A percentile compares a stretch with the other conserved stretches of the same genome.
Conservation (phyloP, 2,329 filamentous ascomycete genomes). For the Hypoxylon sp. region DNA sequence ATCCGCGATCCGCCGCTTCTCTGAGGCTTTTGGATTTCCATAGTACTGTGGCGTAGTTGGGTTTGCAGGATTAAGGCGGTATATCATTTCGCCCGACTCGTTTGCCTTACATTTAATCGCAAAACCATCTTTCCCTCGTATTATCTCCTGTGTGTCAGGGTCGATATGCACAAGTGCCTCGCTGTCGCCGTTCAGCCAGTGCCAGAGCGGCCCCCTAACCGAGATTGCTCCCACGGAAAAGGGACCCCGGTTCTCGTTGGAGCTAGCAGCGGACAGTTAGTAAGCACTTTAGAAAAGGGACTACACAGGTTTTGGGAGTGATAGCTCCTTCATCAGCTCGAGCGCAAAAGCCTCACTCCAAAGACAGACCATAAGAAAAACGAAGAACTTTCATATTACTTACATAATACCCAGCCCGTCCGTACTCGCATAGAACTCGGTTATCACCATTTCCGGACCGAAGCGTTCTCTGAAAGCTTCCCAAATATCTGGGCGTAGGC, state of each 20-base stretch:
- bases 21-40: constrained; percentile 69
- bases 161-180: constrained; percentile 78
- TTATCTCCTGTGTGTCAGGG: constrained; percentile 74
- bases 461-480: constrained; percentile 72
- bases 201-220: constrained; percentile 74
- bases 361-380: not conserved
- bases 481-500: constrained; percentile 77
- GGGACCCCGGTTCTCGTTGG: constrained; percentile 70
- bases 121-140: constrained; percentile 74
- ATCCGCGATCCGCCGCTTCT: constrained; percentile 72
- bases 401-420: constrained; percentile 68
- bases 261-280: constrained; percentile 58
- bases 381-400: not conserved
- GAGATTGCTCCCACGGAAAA: constrained; percentile 74
- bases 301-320: not conserved
- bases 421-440: constrained; percentile 82
- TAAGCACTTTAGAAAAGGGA: not conserved
- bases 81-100: constrained; percentile 77
- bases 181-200: constrained; percentile 64
- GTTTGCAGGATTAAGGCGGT: constrained; percentile 66
- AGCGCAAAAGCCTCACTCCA: not conserved
- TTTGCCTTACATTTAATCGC: constrained; percentile 73
- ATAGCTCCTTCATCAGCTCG: not conserved
- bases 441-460: constrained; percentile 66
- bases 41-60: constrained; percentile 71